Evolutionary conservation across 345 rosid genomes (phyloP).

Genomic region (Pseudoturritis turrita): DNA sequence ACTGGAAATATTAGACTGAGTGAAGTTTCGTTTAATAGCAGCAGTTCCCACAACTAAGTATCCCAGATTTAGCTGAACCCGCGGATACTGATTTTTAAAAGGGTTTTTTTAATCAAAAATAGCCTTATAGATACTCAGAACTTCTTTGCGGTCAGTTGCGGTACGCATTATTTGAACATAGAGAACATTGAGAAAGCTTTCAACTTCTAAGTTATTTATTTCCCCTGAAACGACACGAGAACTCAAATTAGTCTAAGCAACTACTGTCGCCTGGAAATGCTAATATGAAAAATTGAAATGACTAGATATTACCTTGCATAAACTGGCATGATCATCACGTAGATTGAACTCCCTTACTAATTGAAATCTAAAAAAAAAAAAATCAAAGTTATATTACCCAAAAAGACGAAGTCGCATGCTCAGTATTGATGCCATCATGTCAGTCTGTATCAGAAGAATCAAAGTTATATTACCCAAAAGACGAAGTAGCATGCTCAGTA

Average conservation of each 20-base stretch:
- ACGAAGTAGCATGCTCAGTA: not conserved
- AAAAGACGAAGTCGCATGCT: too few species aligned
- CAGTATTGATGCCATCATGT: too few species aligned
- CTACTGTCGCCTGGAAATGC: not conserved
- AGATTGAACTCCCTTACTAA: constrained; percentile 99
- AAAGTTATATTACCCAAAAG: constrained; percentile 8
- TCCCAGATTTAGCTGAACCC: constrained; percentile 60
- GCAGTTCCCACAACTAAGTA: constrained; percentile 64
- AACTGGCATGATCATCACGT: constrained; percentile 94
- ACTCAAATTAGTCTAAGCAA: constrained; percentile 16
- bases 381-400: too few species aligned
- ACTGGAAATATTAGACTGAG: constrained; percentile 31
- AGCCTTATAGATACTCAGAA: constrained; percentile 60
- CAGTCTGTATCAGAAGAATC: constrained; percentile 62
- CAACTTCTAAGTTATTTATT: constrained; percentile 30
- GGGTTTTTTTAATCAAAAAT: constrained; percentile 62
- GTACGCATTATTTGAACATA: constrained; percentile 96
- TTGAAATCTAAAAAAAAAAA: too few species aligned
- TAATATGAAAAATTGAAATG: not conserved
- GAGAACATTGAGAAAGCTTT: constrained; percentile 67
- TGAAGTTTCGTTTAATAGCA: constrained; percentile 55
- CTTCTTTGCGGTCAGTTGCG: constrained; percentile 72
- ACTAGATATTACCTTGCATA: constrained; percentile 51
- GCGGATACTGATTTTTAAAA: constrained; percentile 69
- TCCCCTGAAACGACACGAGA: constrained; percentile 40